Evolutionary conservation across 257 asterid genomes (phyloP), one percentile per base, ranked within the genome.

Genomic region (Cruciata laevipes): DNA sequence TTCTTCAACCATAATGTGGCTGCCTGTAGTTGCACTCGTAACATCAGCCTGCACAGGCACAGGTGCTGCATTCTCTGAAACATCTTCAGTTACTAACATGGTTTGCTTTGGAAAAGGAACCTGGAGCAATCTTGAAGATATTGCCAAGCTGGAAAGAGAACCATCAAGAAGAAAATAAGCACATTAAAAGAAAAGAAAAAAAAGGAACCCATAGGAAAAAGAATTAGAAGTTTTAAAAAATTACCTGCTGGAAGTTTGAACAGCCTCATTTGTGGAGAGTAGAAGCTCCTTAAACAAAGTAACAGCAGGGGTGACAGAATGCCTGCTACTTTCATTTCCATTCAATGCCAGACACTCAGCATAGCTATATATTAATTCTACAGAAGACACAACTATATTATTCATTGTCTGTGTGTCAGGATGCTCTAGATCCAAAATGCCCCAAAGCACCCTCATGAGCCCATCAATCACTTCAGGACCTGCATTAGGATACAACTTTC

Each of bases 81-180:
- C 79, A 65, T 94, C 95, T 78, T 94, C 99, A 27, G 86, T 71
- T 58, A 92, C 97, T 58, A 90, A 75, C 97, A 94, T 94, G 6
- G 92, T 88, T 78, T 94, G 99, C 90, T 94, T 94, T 75, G 99
- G 99, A 78, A 94, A 94, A 44, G 99, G 99, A 77, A 94, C 99
- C 84, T 94, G 99, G 77, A 94, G 96, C 80, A 94, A 73, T 80
- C 97, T 85, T 74, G 99, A 94, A 65, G 97, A 88, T 79, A 94
- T 87, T n/a, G 99, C 99, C 93, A 94, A 75, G 90, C 99, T 94
- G 96, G 70, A 13, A 40, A 42, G 12, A 24, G 40, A 57, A 60
- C 79, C 77, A 47, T 31, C 64, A 52, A 70, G 73, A 68, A 69
- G 61, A 67, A 69, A 6, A 76, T 75, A 30, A 83, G 81, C 73